Evolutionary conservation across 768 basidiomycete genomes (phyloP).

Genomic region (Leccinellum rugosiceps): DNA sequence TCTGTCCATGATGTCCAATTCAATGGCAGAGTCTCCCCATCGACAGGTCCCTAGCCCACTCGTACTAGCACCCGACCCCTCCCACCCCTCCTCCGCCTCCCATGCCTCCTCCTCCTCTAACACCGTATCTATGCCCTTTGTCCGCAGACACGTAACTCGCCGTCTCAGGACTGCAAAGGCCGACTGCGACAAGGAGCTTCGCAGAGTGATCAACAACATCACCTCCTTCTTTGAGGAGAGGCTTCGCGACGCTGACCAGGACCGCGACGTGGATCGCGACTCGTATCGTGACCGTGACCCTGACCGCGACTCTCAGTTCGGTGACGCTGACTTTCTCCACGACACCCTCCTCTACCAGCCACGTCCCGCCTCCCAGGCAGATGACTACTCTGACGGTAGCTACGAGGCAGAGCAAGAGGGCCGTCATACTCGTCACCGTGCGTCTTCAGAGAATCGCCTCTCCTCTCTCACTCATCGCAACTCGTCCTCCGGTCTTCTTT

Average conservation of each 20-base stretch:
- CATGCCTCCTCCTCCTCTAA: constrained; percentile 58
- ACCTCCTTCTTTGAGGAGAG: constrained; percentile 93
- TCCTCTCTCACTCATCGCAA: constrained; percentile 51
- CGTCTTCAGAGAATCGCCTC: constrained; percentile 50
- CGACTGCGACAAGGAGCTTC: constrained; percentile 94
- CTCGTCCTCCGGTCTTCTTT: constrained; percentile 52
- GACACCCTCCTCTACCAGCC: constrained; percentile 62
- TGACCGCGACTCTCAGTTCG: constrained; percentile 56
- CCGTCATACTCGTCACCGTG: constrained; percentile 73
- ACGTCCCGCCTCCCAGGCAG: constrained; percentile 54
- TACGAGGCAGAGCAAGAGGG: constrained; percentile 69
- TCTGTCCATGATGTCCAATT: constrained; percentile 9
- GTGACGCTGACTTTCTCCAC: constrained; percentile 53
- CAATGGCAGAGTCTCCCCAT: constrained; percentile 39
- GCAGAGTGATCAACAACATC: constrained; percentile 90
- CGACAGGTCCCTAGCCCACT: constrained; percentile 71
- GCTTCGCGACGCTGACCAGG: constrained; percentile 70
- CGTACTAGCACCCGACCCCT: constrained; percentile 65
- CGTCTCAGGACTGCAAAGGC: constrained; percentile 92
- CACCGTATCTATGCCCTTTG: constrained; percentile 89
- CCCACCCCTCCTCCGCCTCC: constrained; percentile 13
- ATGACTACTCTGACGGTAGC: constrained; percentile 80
- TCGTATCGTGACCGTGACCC: constrained; percentile 43
- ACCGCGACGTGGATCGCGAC: constrained; percentile 63
- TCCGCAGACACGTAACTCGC: constrained; percentile 88